Conservation (phyloP, 768 basidiomycete genomes). For the Tricholoma bakamatsutake region DNA sequence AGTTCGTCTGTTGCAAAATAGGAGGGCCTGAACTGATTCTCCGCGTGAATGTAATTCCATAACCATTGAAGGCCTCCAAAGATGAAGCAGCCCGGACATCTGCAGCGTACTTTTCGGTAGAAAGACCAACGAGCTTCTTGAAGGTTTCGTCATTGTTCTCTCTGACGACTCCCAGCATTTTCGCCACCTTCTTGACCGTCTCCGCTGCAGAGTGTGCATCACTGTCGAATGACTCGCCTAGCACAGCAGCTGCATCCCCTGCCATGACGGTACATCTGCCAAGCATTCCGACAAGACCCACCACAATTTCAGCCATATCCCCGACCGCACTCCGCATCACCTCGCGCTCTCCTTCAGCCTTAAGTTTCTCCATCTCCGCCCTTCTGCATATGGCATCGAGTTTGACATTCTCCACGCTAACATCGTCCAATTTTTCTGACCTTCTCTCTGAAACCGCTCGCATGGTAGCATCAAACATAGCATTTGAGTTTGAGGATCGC, state of each 20-base stretch:
- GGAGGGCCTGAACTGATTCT: conserved; percentile 47
- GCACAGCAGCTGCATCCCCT: conserved; percentile 44
- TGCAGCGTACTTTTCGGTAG: conserved; percentile 52
- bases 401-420: conserved; percentile 62
- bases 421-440: conserved; percentile 73
- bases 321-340: conserved; percentile 56
- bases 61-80: conserved; percentile 47
- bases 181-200: conserved; percentile 42
- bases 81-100: conserved; percentile 25
- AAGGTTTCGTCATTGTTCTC: conserved; percentile 69
- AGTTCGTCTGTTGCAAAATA: conserved; percentile 27
- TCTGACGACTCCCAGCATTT: conserved; percentile 46
- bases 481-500: conserved; percentile 66
- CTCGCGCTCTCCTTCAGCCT: conserved; percentile 60
- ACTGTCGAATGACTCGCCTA: conserved; percentile 26
- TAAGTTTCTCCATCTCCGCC: conserved; percentile 65
- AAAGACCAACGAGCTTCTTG: conserved; percentile 59
- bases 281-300: conserved; percentile 74
- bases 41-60: conserved; percentile 42
- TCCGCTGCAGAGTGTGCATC: conserved; percentile 22
- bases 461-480: conserved; percentile 83
- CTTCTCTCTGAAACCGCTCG: conserved; percentile 77
- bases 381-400: conserved; percentile 60
- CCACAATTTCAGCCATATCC: conserved; percentile 61
- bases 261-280: conserved; percentile 73